Conservation (phyloP, 2,329 filamentous ascomycete species). For the Talaromyces sp. region DNA sequence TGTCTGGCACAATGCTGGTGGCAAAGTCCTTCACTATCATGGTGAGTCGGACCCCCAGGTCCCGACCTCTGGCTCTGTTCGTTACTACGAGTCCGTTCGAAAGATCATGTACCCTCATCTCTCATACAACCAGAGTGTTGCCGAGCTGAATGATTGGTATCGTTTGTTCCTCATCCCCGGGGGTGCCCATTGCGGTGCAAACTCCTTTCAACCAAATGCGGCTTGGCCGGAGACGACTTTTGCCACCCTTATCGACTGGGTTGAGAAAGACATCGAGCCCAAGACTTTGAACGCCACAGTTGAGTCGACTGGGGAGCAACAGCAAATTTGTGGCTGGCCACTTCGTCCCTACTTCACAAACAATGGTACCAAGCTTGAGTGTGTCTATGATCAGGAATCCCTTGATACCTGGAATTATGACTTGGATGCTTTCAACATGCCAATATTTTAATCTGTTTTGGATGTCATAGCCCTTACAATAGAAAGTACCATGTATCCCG, state of each 20-base stretch:
- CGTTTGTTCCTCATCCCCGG: not conserved
- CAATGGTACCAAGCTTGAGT: constrained; percentile 12
- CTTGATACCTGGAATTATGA: constrained; percentile 16
- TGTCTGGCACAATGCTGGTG: constrained; percentile 1
- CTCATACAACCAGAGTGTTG: not conserved
- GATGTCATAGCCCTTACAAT: too few relatives aligned
- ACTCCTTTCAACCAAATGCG: not conserved
- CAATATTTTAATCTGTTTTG: too few relatives aligned
- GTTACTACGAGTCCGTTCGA: not conserved
- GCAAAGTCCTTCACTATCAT: constrained; percentile 6
- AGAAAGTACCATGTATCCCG: too few relatives aligned
- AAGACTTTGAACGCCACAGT: constrained; percentile 41
- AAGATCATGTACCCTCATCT: not conserved
- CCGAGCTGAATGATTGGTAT: not conserved
- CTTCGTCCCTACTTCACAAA: constrained; percentile 22
- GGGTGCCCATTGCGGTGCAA: not conserved
- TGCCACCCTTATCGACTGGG: not conserved
- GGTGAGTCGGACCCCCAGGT: constrained; percentile 3
- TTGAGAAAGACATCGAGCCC: not conserved
- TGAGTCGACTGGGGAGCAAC: constrained; percentile 19
- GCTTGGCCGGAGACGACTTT: not conserved
- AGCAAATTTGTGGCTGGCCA: constrained; percentile 28
- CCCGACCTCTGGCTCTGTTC: not conserved
- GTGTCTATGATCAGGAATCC: constrained; percentile 16
- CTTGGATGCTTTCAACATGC: constrained; percentile 9